Evolutionary conservation across 2,329 filamentous ascomycete species (phyloP).

Genomic region (Lasiodiplodia citricola): DNA sequence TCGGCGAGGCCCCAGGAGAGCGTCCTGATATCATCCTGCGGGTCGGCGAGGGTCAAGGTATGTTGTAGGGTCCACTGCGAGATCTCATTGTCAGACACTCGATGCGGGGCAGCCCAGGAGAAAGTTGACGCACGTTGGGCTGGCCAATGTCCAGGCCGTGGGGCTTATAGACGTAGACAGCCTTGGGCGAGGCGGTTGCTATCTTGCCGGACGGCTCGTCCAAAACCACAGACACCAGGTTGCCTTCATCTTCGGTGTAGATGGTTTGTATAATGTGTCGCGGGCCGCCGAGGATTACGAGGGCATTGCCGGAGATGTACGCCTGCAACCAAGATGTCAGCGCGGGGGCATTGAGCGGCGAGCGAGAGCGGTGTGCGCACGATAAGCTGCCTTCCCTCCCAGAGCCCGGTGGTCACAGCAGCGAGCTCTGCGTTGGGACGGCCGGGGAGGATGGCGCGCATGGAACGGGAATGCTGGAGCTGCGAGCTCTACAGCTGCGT

Average conservation of each 20-base stretch:
- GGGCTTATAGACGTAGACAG: conserved; percentile 79
- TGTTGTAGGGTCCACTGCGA: conserved; percentile 66
- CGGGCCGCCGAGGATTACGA: conserved; percentile 72
- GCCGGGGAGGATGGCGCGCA: conserved; percentile 81
- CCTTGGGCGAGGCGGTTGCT: conserved; percentile 70
- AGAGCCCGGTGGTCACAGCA: conserved; percentile 74
- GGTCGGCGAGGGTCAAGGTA: conserved; percentile 56
- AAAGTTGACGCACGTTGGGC: conserved; percentile 67
- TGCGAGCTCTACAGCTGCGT: conserved; percentile 23
- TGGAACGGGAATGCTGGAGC: conserved; percentile 43
- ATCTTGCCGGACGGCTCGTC: conserved; percentile 86
- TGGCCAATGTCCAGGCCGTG: conserved; percentile 72
- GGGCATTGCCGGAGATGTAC: conserved; percentile 87
- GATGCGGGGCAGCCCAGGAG: conserved; percentile 16
- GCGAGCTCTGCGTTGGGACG: conserved; percentile 79
- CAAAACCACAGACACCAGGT: conserved; percentile 77
- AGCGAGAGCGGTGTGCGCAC: conserved; percentile 54
- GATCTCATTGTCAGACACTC: background rate
- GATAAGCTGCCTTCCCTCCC: conserved; percentile 74
- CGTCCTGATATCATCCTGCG: conserved; percentile 57
- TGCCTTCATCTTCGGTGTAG: conserved; percentile 75
- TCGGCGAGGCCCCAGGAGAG: conserved; percentile 88
- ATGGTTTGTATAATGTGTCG: conserved; percentile 85
- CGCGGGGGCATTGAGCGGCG: conserved; percentile 16
- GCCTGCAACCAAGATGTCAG: conserved; percentile 56